Conservation (phyloP, 1,139 yeast species). For the Wickerhamomyces sp. region DNA sequence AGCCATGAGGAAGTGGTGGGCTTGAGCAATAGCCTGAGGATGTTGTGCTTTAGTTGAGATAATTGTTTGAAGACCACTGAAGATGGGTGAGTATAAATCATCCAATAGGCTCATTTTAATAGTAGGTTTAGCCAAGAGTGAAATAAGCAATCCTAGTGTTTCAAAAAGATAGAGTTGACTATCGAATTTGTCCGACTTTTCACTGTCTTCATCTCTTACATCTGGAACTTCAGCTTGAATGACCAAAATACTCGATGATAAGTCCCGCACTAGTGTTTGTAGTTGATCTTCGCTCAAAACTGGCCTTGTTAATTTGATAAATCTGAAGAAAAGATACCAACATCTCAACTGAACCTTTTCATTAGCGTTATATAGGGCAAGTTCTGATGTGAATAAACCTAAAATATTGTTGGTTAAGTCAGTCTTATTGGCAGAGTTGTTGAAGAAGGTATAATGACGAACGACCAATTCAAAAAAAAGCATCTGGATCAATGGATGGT, state of each 20-base stretch:
- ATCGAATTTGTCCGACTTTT: conserved; percentile 58
- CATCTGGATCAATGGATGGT: conserved; percentile 76
- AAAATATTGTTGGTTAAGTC: conserved; percentile 60
- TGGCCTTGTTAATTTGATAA: conserved; percentile 73
- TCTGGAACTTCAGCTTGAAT: conserved; percentile 54
- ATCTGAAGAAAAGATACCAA: conserved; percentile 86
- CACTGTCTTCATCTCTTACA: conserved; percentile 40
- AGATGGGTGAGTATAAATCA: conserved; percentile 70
- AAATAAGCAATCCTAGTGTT: conserved; percentile 62
- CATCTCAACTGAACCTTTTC: conserved; percentile 76
- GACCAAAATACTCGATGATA: conserved; percentile 41
- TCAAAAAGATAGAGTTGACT: conserved; percentile 83
- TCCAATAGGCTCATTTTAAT: conserved; percentile 47
- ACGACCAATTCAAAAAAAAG: conserved; percentile 80
- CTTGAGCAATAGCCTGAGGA: conserved; percentile 53
- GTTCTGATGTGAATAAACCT: conserved; percentile 68
- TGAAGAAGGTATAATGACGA: conserved; percentile 68
- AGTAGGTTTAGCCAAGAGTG: conserved; percentile 38
- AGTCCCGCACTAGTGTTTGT: conserved; percentile 44
- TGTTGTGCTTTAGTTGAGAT: conserved; percentile 43
- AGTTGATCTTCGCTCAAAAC: conserved; percentile 46
- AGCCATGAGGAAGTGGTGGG: conserved; percentile 84
- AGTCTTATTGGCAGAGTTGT: conserved; percentile 37
- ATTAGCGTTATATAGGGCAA: conserved; percentile 69
- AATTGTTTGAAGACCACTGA: conserved; percentile 64